phyloP scores from a whole-genome alignment of 768 basidiomycete genomes.

The Phanerochaete sordida region DNA sequence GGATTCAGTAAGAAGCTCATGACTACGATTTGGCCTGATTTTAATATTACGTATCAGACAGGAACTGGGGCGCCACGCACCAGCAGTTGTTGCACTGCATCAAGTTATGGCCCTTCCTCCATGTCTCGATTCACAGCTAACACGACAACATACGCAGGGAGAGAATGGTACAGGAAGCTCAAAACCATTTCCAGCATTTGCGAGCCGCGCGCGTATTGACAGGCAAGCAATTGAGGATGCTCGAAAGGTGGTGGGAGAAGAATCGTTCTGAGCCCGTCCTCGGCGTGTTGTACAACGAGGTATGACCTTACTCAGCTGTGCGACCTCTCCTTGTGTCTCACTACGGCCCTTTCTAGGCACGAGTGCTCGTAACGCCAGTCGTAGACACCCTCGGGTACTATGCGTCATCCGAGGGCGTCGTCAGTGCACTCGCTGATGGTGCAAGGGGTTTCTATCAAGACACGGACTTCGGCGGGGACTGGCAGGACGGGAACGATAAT shows the following conservation, averaged over 20 bases:
- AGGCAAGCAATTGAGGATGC: background rate
- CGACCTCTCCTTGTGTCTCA: too few species aligned
- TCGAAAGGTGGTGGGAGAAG: background rate
- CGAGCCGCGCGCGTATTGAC: background rate
- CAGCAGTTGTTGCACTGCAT: background rate
- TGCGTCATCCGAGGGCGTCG: too few species aligned
- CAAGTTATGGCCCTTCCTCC: background rate
- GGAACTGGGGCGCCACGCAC: background rate
- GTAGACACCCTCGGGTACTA: too few species aligned
- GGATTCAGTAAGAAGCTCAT: background rate
- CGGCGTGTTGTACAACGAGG: background rate
- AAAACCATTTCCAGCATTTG: background rate
- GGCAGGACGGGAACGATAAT: too few species aligned
- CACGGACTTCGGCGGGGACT: too few species aligned
- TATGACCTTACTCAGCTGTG: too few species aligned
- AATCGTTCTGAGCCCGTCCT: background rate
- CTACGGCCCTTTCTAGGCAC: too few species aligned
- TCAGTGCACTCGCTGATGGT: too few species aligned
- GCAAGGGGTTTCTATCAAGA: too few species aligned
- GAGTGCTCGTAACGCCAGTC: too few species aligned
- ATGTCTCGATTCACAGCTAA: background rate
- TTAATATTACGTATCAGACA: background rate
- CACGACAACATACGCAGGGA: background rate
- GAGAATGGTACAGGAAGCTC: background rate
- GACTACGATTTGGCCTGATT: too few species aligned